Evolutionary conservation across 768 basidiomycete species (phyloP), one percentile per base, ranked within the genome.

Genomic region (Candolleomyces aberdarensis): DNA sequence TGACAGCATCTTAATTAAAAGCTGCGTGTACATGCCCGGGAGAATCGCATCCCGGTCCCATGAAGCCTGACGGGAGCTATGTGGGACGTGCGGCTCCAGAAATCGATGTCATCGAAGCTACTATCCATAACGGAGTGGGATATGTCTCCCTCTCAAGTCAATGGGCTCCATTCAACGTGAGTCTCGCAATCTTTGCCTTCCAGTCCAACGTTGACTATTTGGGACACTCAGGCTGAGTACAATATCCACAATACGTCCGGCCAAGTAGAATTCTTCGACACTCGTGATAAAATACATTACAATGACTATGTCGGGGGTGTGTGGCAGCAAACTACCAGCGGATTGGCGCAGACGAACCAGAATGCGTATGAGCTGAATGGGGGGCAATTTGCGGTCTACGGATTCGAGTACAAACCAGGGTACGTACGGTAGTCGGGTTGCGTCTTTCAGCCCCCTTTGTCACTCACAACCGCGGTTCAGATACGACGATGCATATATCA

Each of bases 291-390:
- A n/a, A 84, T 83, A 1, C 53, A 67, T 22, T 68, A 83, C 46
- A 89, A 90, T 67, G 65, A 80, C 7, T 90, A 86, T 67, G 76
- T 67, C 32, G 91, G 91, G 43, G 88, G 87, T 69, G 62, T 58
- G 7, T 63, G 58, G 62, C 92, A 93, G 67, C 87, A 92, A 70
- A 85, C 88, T 32, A 85, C 86, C 2, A 90, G 88, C 41, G 85
- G 80, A 10, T 70, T 92, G 10, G 82, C 84, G 1, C 65, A 73
- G 5, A 89, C 86, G 5, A 78, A 92, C 66, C 83, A 83, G 65
- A 61, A 75, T 26, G 90, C 88, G 71, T 93, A 92, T 70, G 82
- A 84, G 72, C 62, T 62, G 0, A 65, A 63, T 29, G 72, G 69
- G 3, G 69, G 66, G 0, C 65, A 71, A 75, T 67, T 72, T 70